Base-by-base conservation (phyloP, 1,139 yeast genomes). In the Saccharomyces pastorianus region DNA sequence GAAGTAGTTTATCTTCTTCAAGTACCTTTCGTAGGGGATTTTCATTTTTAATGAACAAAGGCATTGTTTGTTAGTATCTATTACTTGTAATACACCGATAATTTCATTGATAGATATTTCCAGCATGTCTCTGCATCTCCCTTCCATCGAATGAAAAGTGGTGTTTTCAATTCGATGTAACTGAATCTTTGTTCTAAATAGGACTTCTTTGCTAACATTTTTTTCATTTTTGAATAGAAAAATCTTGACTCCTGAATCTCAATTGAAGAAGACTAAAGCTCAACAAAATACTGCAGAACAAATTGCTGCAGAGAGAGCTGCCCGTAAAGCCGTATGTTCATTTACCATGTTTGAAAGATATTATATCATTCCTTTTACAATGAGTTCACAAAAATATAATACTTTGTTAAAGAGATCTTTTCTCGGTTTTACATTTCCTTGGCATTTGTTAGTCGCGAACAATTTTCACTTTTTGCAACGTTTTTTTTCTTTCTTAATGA, bases 241-340 rank as follows among this genome's bases (percentile, higher is more conserved):
- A 69, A 64, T 74, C 65, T 68, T 73, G 62, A 73, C 73, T 77
- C 99, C 99, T 80, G 99, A 93, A 86, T 81, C 97, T 73, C 88
- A 88, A 74, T 81, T 88, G 78, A 93, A 93, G 88, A 88, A 90
- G 86, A 80, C 88, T 74, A 86, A 88, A 85, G 86, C 91, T 78
- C 82, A 84, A 75, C 87, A 87, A 76, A 88, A 90, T 85, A 80
- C 84, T 70, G 83, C 85, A 68, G 93, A 84, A 73, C 84, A 86
- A 79, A 84, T 88, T 76, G 88, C 91, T 73, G 95, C 93, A 72
- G 90, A 84, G 73, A 85, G 83, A 79, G 83, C 79, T 71, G 89
- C 84, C 69, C 85, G 95, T 80, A 84, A 85, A 81, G 85, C 85
- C 76, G 97, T 90, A 87, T 77, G 96, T 85, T 79, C 13, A 61